A percentile compares a stretch with the other conserved stretches of the same genome.
phyloP scores from a whole-genome alignment of 73 alveolate genomes.

The Paramecium octaurelia region DNA sequence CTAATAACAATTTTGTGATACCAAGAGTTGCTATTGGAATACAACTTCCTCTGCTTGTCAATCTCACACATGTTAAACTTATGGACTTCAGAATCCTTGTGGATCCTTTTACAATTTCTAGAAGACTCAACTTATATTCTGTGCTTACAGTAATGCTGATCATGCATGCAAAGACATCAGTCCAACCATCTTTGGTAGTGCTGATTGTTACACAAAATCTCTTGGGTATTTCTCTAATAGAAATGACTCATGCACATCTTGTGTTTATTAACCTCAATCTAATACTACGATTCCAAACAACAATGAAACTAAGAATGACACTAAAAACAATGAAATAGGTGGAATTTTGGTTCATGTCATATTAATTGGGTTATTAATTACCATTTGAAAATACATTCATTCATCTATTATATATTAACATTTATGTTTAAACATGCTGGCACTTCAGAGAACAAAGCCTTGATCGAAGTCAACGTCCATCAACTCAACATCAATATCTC shows the following conservation, averaged over 20 bases:
- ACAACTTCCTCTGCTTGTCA: background rate
- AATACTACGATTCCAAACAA: background rate
- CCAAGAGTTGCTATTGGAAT: background rate
- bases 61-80: background rate
- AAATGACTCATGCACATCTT: background rate
- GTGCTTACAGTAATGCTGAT: background rate
- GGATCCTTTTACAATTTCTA: background rate
- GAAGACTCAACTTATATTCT: background rate
- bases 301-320: background rate
- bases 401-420: background rate
- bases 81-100: background rate
- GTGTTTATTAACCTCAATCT: background rate
- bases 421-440: slow-evolving; percentile 42
- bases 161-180: background rate
- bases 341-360: background rate
- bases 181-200: background rate
- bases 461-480: background rate
- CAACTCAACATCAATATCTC: background rate
- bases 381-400: background rate
- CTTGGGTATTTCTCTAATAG: background rate
- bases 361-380: background rate
- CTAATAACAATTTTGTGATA: background rate
- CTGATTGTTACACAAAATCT: background rate
- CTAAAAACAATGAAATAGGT: background rate
- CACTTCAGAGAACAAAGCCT: background rate